phyloP scores from a whole-genome alignment of 768 basidiomycete genomes.

The Lactarius indigo region DNA sequence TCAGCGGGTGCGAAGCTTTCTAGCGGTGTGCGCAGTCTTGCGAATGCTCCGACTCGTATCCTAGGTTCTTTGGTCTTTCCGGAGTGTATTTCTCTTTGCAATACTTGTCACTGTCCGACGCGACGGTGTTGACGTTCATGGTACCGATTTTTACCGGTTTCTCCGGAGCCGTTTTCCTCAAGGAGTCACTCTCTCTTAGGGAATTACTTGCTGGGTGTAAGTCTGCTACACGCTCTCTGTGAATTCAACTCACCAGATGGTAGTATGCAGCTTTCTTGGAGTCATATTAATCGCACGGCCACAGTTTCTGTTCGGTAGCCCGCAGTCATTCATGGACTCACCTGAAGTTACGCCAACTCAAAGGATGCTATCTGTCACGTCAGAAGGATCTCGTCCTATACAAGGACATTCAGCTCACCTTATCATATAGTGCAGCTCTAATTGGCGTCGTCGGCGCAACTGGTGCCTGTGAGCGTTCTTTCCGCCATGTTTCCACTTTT shows the following conservation, averaged over 20 bases:
- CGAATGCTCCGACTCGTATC: background rate
- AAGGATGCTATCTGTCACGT: constrained; percentile 62
- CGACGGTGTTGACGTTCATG: background rate
- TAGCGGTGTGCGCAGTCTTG: background rate
- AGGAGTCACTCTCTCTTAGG: background rate
- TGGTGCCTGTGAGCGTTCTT: constrained; percentile 56
- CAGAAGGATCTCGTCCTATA: constrained; percentile 17
- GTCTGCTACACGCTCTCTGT: background rate
- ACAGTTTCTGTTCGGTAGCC: constrained; percentile 59
- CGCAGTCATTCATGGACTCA: background rate
- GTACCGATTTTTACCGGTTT: background rate
- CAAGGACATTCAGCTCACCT: background rate
- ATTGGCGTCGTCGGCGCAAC: constrained; percentile 64
- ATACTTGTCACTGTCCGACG: background rate
- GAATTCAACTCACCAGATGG: background rate
- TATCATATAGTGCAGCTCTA: constrained; percentile 49
- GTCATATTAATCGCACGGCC: constrained; percentile 62
- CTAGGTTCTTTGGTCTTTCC: background rate
- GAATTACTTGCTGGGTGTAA: background rate
- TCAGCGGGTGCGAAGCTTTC: background rate
- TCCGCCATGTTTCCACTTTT: background rate
- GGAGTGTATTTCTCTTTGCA: background rate
- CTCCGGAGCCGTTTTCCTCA: background rate
- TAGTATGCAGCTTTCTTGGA: background rate
- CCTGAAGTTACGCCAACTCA: constrained; percentile 31